A percentile compares a stretch with the other conserved stretches of the same genome.
Evolutionary conservation across 768 basidiomycete species (phyloP).

Genomic region (Amanita phalloides): DNA sequence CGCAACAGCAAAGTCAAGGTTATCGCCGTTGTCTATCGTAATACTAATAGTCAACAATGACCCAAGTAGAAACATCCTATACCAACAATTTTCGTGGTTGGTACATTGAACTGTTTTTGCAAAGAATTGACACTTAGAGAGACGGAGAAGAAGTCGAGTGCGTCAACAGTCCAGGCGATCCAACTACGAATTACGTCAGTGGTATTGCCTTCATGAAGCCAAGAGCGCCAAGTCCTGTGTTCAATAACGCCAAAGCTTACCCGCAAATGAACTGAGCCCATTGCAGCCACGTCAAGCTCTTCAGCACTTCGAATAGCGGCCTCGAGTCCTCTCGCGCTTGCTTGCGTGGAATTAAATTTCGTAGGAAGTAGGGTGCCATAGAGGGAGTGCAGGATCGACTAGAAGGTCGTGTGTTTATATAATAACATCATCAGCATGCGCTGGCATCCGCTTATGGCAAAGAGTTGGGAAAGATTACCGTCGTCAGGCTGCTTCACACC

Average conservation of each 20-base stretch:
- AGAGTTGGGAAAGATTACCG: too few relatives aligned
- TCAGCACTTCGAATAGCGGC: slow-evolving; percentile 32
- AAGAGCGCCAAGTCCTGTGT: background rate
- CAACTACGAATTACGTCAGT: slow-evolving; percentile 10
- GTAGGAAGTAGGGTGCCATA: slow-evolving; percentile 40
- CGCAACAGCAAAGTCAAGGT: slow-evolving; percentile 92
- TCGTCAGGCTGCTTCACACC: too few relatives aligned
- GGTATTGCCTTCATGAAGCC: background rate
- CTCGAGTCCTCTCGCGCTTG: slow-evolving; percentile 22
- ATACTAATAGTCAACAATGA: background rate
- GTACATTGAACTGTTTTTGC: slow-evolving; percentile 12
- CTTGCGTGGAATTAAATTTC: slow-evolving; percentile 29
- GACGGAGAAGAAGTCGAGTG: slow-evolving; percentile 19
- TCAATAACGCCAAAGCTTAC: slow-evolving; percentile 22
- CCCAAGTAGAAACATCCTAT: background rate
- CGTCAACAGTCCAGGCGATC: slow-evolving; percentile 19
- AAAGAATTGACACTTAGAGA: slow-evolving; percentile 15
- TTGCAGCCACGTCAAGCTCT: slow-evolving; percentile 35
- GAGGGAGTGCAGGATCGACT: too few relatives aligned
- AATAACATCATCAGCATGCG: background rate
- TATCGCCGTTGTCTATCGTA: slow-evolving; percentile 59
- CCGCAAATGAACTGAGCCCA: slow-evolving; percentile 49
- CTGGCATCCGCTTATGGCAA: too few relatives aligned
- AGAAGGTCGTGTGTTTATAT: background rate
- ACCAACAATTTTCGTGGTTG: slow-evolving; percentile 14